Evolutionary conservation across 225 moss, liverwort and hornwort genomes (phyloP).

Genomic region (Neckera pumila): DNA sequence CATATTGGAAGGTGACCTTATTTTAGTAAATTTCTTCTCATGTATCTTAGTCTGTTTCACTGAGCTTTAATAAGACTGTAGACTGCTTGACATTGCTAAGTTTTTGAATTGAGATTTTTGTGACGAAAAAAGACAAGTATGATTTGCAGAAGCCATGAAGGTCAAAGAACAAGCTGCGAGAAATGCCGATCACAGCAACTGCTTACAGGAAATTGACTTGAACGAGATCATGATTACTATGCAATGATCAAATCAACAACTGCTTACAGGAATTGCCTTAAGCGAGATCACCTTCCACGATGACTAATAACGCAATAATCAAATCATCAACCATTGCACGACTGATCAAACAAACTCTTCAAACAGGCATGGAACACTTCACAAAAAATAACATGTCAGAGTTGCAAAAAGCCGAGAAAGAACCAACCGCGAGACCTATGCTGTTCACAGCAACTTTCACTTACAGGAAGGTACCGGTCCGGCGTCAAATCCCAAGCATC

Average conservation of each 20-base stretch:
- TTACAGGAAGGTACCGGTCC: constrained; percentile 78
- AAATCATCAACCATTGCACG: not conserved
- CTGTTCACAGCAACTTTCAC: not conserved
- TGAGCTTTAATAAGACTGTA: no score
- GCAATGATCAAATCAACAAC: not conserved
- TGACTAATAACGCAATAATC: not conserved
- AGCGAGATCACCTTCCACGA: not conserved
- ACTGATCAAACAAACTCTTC: not conserved
- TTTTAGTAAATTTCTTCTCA: no score
- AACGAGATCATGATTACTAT: not conserved
- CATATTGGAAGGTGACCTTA: no score
- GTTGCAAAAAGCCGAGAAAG: not conserved
- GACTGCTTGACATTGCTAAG: no score
- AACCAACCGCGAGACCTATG: not conserved
- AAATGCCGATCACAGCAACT: not conserved
- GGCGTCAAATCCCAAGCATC: constrained; percentile 79
- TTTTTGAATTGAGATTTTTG: no score
- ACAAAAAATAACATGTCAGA: not conserved
- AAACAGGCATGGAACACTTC: not conserved
- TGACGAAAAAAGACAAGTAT: not conserved
- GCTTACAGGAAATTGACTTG: constrained; percentile 25
- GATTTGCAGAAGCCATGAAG: not conserved
- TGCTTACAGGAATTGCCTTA: not conserved
- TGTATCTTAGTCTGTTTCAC: no score
- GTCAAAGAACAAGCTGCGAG: not conserved